A percentile compares a stretch with the other conserved stretches of the same genome.
Conservation (phyloP, 345 rosid species). For the Clausena lansium region DNA sequence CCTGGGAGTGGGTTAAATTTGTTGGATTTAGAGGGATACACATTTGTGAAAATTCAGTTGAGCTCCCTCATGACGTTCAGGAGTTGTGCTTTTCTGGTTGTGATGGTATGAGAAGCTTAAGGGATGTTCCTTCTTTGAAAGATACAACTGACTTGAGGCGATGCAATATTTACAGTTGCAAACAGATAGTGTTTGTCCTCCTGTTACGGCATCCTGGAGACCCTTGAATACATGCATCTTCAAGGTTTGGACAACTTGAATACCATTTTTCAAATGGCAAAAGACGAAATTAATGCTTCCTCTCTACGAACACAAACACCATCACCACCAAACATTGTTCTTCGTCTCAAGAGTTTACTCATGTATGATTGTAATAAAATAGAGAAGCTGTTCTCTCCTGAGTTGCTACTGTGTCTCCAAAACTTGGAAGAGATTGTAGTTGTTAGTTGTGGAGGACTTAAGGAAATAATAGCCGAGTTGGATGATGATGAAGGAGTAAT, state of each 20-base stretch:
- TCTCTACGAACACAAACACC: not conserved
- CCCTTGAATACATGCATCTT: not conserved
- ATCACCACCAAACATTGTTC: not conserved
- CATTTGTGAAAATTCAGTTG: not conserved
- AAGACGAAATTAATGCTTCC: not conserved
- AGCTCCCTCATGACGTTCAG: not conserved
- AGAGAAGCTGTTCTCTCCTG: not conserved
- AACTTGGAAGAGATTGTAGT: not conserved
- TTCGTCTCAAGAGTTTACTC: too few relatives aligned
- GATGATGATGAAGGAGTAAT: too few relatives aligned
- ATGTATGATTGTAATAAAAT: too few relatives aligned
- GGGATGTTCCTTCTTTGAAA: not conserved
- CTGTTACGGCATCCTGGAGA: not conserved
- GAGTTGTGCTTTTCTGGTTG: not conserved
- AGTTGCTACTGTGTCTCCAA: not conserved
- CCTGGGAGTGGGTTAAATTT: not conserved
- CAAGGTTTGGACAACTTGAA: not conserved
- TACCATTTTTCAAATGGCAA: not conserved
- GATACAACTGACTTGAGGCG: not conserved
- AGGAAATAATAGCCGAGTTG: too few relatives aligned
- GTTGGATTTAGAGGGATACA: not conserved
- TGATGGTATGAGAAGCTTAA: not conserved
- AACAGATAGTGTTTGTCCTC: not conserved
- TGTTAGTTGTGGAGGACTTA: rapidly evolving
- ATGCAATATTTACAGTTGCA: rapidly evolving